Evolutionary conservation across 2,329 filamentous ascomycete species (phyloP).

Genomic region (Trichoderma afroharzianum): DNA sequence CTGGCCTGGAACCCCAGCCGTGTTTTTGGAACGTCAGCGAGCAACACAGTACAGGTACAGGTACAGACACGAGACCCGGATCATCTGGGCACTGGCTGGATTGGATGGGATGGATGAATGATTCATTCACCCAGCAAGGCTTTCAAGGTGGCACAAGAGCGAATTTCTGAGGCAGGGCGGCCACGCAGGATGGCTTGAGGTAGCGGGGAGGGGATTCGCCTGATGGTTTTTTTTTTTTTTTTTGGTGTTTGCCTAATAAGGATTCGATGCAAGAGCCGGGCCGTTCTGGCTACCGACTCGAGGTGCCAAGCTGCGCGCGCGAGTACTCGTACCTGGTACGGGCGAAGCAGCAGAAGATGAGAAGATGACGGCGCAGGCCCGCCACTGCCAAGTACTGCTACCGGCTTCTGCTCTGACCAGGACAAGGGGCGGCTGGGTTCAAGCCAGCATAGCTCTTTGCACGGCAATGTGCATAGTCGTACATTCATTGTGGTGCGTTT

Average conservation of each 20-base stretch:
- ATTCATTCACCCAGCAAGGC: neutral
- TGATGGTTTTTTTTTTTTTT: neutral
- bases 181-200: neutral
- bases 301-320: neutral
- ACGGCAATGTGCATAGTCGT: neutral
- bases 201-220: neutral
- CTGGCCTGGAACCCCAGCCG: neutral
- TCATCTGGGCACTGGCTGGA: neutral
- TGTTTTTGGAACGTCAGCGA: neutral
- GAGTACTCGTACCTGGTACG: neutral
- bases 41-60: neutral
- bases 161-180: neutral
- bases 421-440: neutral
- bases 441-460: neutral
- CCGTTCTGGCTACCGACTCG: neutral
- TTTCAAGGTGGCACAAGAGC: neutral
- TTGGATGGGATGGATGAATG: neutral
- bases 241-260: slow-evolving; percentile 9
- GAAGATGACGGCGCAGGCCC: neutral
- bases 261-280: slow-evolving; percentile 7
- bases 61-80: neutral
- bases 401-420: neutral
- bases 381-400: neutral
- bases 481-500: neutral
- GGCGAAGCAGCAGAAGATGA: neutral